Conservation (phyloP, 1,139 yeast species). For the Yamadazyma sp. region DNA sequence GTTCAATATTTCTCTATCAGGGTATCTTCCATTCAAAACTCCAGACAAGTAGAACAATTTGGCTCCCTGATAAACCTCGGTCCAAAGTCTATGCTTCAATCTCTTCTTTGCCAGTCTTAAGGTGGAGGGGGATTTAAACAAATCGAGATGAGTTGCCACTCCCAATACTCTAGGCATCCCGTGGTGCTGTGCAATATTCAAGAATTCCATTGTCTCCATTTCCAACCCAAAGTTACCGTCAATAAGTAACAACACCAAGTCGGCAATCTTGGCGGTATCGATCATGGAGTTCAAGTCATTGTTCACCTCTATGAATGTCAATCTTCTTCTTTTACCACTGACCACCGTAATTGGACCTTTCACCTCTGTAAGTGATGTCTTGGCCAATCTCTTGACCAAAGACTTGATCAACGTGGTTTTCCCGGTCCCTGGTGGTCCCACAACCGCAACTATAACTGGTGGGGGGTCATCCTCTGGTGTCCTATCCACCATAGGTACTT, state of each 20-base stretch:
- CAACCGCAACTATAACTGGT: slow-evolving; percentile 93
- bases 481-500: slow-evolving; percentile 96
- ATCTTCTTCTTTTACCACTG: slow-evolving; percentile 88
- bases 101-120: slow-evolving; percentile 89
- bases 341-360: slow-evolving; percentile 98
- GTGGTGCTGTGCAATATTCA: slow-evolving; percentile 94
- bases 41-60: slow-evolving; percentile 93
- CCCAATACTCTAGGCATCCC: slow-evolving; percentile 99
- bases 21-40: slow-evolving; percentile 95
- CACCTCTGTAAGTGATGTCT: slow-evolving; percentile 79
- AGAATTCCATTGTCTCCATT: slow-evolving; percentile 99
- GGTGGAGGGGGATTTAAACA: slow-evolving; percentile 87
- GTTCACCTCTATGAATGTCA: slow-evolving; percentile 89
- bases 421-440: slow-evolving; percentile 99
- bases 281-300: slow-evolving; percentile 95
- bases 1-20: slow-evolving; percentile 92
- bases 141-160: slow-evolving; percentile 91
- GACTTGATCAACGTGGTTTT: slow-evolving; percentile 92
- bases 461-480: slow-evolving; percentile 98
- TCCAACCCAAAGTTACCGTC: slow-evolving; percentile 98
- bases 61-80: slow-evolving; percentile 98
- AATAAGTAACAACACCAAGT: slow-evolving; percentile 79
- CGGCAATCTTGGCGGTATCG: slow-evolving; percentile 95
- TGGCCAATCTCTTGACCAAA: slow-evolving; percentile 83
- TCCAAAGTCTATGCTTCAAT: slow-evolving; percentile 95